Conservation (phyloP, 306 rosid species). For the Castanea sativa region DNA sequence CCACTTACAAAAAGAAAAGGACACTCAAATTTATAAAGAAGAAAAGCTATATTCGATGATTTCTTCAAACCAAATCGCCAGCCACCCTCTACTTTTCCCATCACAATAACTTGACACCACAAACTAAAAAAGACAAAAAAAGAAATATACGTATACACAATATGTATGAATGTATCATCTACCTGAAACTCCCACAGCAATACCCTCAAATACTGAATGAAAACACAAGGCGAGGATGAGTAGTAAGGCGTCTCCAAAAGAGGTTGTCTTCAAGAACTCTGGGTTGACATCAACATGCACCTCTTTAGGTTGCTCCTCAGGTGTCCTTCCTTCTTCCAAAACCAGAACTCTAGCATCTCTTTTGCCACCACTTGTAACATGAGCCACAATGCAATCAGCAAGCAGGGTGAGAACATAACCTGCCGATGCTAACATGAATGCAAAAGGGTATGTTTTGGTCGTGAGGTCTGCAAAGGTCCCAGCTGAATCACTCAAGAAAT, state of each 20-base stretch:
- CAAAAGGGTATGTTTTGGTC: slow-evolving; percentile 60
- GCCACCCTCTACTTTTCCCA: no score
- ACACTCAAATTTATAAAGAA: no score
- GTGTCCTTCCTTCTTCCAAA: slow-evolving; percentile 43
- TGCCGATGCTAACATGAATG: slow-evolving; percentile 64
- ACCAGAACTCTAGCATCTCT: slow-evolving; percentile 46
- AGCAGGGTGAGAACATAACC: slow-evolving; percentile 75
- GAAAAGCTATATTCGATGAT: no score
- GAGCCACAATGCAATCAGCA: slow-evolving; percentile 47
- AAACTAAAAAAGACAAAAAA: no score
- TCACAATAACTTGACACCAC: no score
- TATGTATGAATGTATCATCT: not conserved
- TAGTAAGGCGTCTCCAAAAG: slow-evolving; percentile 61
- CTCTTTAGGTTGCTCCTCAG: slow-evolving; percentile 9
- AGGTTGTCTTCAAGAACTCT: slow-evolving; percentile 43
- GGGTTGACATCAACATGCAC: slow-evolving; percentile 2
- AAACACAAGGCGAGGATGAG: slow-evolving; percentile 76
- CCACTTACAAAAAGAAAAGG: no score
- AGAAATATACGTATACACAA: no score
- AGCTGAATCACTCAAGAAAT: slow-evolving; percentile 67
- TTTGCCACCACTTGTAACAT: slow-evolving; percentile 21
- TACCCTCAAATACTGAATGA: slow-evolving; percentile 80
- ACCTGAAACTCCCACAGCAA: slow-evolving; percentile 82
- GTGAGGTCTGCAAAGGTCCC: slow-evolving; percentile 49
- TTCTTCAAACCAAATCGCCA: no score